Conservation (phyloP, 495 filamentous ascomycete genomes). For the Pyrenula massariospora region DNA sequence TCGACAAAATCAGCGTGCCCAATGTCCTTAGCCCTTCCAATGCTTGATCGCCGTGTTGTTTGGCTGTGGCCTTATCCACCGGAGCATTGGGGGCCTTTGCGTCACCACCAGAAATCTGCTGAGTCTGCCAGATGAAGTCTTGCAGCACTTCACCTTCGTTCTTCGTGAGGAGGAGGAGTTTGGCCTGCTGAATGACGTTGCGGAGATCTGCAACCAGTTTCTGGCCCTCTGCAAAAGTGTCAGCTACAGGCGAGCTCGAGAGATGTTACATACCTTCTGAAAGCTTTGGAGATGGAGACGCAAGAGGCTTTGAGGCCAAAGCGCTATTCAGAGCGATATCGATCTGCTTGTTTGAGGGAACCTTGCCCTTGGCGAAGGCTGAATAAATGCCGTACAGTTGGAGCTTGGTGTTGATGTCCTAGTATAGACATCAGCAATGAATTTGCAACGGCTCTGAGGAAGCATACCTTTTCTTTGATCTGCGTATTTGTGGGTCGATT, state of each 20-base stretch:
- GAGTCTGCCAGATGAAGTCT: constrained; percentile 91
- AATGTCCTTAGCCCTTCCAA: constrained; percentile 80
- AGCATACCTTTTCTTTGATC: neutral
- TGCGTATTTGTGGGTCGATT: neutral
- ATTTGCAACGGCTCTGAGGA: neutral
- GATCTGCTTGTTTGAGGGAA: constrained; percentile 94
- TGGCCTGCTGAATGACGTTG: constrained; percentile 79
- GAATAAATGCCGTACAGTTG: constrained; percentile 79
- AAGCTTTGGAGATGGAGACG: constrained; percentile 63
- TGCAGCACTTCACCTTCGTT: constrained; percentile 90
- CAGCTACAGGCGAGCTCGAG: neutral
- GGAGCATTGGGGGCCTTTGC: constrained; percentile 50
- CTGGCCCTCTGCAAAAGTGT: constrained; percentile 48
- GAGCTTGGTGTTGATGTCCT: constrained; percentile 84
- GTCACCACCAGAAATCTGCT: constrained; percentile 51
- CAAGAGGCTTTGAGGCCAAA: constrained; percentile 52
- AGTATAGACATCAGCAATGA: constrained; percentile 7
- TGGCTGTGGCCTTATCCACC: constrained; percentile 58
- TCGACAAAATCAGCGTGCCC: constrained; percentile 83
- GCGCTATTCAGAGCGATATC: constrained; percentile 86
- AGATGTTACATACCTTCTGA: constrained; percentile 40
- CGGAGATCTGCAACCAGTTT: constrained; percentile 64
- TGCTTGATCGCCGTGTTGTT: constrained; percentile 71
- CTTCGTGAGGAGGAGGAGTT: constrained; percentile 81
- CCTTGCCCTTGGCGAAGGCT: constrained; percentile 84